Evolutionary conservation across 306 rosid species (phyloP).

Genomic region (Mimosa pudica): DNA sequence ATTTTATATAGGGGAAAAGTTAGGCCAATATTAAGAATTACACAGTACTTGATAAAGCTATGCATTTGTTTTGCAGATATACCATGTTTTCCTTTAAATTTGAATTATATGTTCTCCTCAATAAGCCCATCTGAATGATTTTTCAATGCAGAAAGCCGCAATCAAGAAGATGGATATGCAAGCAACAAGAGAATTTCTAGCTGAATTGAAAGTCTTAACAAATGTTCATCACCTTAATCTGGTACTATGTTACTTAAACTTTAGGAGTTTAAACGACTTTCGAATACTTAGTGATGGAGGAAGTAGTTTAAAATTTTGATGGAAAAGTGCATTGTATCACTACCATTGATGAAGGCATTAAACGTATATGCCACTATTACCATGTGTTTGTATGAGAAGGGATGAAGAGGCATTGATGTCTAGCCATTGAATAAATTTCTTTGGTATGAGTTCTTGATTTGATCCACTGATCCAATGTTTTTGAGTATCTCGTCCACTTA

Average conservation of each 20-base stretch:
- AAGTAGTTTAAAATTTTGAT: neutral
- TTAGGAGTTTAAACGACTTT: neutral
- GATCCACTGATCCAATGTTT: neutral
- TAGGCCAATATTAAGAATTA: neutral
- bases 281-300: neutral
- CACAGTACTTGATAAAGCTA: conserved; percentile 11
- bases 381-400: neutral
- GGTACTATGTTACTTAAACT: conserved; percentile 51
- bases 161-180: conserved; percentile 99
- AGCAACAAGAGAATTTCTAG: conserved; percentile 90
- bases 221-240: conserved; percentile 94
- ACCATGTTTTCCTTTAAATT: conserved; percentile 11
- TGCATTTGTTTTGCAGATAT: conserved; percentile 23
- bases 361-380: neutral
- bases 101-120: conserved; percentile 26
- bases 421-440: neutral
- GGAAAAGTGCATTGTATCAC: neutral
- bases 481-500: neutral
- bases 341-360: neutral
- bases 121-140: conserved; percentile 19
- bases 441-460: neutral
- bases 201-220: conserved; percentile 83
- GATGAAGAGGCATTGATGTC: neutral
- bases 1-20: neutral
- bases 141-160: conserved; percentile 77